Percentiles rank a stretch among this genome's conserved stretches.
These are phyloP conservation scores for Anaeramoeba flamelloides DNA, from an alignment of 78 protist species.

Conservation along the genomic window DNA sequence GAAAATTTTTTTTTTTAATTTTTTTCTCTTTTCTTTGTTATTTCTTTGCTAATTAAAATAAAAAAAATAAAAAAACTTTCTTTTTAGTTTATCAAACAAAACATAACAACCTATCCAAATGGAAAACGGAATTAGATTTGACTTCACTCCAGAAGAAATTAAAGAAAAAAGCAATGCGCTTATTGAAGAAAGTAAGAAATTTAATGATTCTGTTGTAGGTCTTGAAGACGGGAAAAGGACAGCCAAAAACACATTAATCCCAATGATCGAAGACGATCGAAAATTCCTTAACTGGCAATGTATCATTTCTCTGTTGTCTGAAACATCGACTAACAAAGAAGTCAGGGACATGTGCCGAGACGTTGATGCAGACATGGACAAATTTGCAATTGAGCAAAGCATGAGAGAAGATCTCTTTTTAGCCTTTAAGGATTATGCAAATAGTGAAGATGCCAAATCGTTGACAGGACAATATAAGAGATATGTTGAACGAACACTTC, in stretches of 20 bases:
- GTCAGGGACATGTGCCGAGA: background rate
- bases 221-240: background rate
- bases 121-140: too few relatives aligned
- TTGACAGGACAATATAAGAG: background rate
- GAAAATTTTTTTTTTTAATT: too few relatives aligned
- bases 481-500: constrained; percentile 21
- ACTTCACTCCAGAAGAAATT: background rate
- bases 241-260: background rate
- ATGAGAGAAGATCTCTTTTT: background rate
- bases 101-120: too few relatives aligned
- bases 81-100: too few relatives aligned
- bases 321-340: background rate
- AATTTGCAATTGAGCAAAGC: background rate
- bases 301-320: background rate
- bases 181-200: background rate
- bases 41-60: too few relatives aligned
- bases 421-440: background rate
- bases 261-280: background rate
- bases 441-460: background rate
- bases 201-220: background rate
- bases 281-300: background rate
- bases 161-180: background rate
- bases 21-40: too few relatives aligned
- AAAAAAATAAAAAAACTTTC: too few relatives aligned
- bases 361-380: background rate